These are phyloP conservation scores for Thuidium tamariscinum DNA, from an alignment of 225 moss, liverwort and hornwort genomes.

Conservation along the genomic window DNA sequence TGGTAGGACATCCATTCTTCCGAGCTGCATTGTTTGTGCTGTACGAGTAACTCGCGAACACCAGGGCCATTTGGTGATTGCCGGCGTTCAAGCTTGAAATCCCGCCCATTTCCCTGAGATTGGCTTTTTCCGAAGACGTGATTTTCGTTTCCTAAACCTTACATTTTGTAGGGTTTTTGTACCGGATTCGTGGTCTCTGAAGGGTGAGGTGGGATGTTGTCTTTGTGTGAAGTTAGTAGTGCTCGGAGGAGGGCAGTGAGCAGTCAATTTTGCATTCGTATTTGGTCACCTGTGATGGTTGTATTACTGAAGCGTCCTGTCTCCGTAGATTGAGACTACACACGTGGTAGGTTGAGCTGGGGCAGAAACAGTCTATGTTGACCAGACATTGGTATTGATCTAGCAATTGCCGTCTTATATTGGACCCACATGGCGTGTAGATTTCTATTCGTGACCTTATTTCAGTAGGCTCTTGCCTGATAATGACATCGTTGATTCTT, in stretches of 20 bases:
- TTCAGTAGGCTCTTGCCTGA: neutral
- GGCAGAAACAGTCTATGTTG: neutral
- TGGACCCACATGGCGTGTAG: too few relatives aligned
- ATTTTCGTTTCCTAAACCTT: too few relatives aligned
- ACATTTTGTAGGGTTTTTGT: neutral
- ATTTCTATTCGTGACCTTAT: neutral
- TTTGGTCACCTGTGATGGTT: neutral
- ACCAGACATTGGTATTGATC: neutral
- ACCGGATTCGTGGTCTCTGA: neutral
- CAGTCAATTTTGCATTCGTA: neutral
- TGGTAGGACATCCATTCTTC: slow-evolving; percentile 4
- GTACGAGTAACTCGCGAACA: neutral
- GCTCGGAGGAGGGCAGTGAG: neutral
- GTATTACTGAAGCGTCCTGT: too few relatives aligned
- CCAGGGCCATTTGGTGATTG: neutral
- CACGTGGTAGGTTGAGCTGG: neutral
- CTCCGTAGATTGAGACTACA: neutral
- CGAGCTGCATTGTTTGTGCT: neutral
- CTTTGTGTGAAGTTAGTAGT: neutral
- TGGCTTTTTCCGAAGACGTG: neutral
- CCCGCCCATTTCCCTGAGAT: neutral
- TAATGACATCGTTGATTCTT: neutral
- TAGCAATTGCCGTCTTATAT: neutral
- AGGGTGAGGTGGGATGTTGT: neutral
- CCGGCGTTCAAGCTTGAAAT: neutral